Conservation (phyloP, 306 rosid genomes). For the Arachis hypogaea region DNA sequence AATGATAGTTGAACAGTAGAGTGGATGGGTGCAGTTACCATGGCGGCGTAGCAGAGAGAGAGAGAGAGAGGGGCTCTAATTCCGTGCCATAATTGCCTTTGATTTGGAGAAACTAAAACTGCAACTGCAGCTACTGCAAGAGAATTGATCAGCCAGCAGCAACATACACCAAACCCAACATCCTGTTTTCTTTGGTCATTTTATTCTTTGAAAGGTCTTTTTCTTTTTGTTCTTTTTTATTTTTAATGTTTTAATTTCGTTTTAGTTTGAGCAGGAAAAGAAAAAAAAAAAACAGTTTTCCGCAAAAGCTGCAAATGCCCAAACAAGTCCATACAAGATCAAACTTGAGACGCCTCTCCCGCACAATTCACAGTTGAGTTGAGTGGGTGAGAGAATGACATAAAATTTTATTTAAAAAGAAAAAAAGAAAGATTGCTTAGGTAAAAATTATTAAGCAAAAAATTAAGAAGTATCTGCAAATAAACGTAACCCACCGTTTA, state of each 20-base stretch:
- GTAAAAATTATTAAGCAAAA: conserved; percentile 45
- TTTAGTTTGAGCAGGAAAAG: too few relatives aligned
- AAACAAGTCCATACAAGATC: conserved; percentile 46
- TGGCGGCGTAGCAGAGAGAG: conserved; percentile 89
- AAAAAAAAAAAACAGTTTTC: conserved; percentile 11
- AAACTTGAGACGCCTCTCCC: conserved; percentile 31
- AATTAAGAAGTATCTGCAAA: background rate
- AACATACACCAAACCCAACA: background rate
- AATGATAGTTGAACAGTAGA: conserved; percentile 44
- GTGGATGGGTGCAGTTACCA: conserved; percentile 75
- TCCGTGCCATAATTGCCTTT: conserved; percentile 84
- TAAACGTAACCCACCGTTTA: background rate
- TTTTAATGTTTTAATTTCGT: background rate
- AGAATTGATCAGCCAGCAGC: conserved; percentile 33
- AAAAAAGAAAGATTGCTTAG: conserved; percentile 16
- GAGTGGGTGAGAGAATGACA: conserved; percentile 28
- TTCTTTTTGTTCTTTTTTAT: background rate
- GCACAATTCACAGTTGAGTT: background rate
- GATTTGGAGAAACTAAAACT: conserved; percentile 48
- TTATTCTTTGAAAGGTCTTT: conserved; percentile 1
- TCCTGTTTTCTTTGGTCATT: conserved; percentile 26
- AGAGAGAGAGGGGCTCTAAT: conserved; percentile 41
- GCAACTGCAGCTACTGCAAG: background rate
- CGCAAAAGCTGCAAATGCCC: conserved; percentile 60
- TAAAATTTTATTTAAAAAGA: background rate